A percentile compares a stretch with the other conserved stretches of the same genome.
Conservation (phyloP, 2,329 filamentous ascomycete species). For the Onygenales sp. region DNA sequence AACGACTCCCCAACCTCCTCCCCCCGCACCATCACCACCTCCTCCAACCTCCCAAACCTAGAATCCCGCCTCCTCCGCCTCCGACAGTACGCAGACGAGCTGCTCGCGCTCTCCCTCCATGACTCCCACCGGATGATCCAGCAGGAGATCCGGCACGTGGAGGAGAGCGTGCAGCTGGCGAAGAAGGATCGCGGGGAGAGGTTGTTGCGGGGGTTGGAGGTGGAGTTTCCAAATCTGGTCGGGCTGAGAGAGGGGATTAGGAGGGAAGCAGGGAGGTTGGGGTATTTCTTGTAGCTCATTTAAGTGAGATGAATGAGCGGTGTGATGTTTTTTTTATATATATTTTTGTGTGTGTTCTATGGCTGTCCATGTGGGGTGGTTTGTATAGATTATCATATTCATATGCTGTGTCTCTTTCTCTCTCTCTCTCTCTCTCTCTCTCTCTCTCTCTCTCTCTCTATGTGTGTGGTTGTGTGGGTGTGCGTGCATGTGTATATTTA, state of each 20-base stretch:
- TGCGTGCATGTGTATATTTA: too few species aligned
- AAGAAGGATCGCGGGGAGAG: conserved; percentile 10
- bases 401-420: too few species aligned
- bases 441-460: too few species aligned
- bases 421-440: too few species aligned
- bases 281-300: conserved; percentile 8
- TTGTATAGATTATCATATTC: too few species aligned
- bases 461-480: too few species aligned
- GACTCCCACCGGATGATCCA: conserved; percentile 17
- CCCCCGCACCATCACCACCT: conserved; percentile 4
- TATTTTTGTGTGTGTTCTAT: too few species aligned
- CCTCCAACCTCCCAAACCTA: conserved; percentile 8
- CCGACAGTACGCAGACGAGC: conserved; percentile 15
- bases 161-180: conserved; percentile 8
- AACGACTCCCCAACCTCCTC: conserved; percentile 1
- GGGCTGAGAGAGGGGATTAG: conserved; percentile 8
- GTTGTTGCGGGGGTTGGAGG: conserved; percentile 7
- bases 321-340: neutral
- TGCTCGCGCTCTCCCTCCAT: conserved; percentile 17
- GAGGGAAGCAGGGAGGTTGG: conserved; percentile 9
- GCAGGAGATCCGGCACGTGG: conserved; percentile 13
- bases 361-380: too few species aligned
- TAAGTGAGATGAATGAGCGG: neutral
- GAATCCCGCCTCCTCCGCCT: conserved; percentile 15
- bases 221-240: conserved; percentile 10